Evolutionary conservation across 768 basidiomycete genomes (phyloP), one percentile per base, ranked within the genome.

Genomic region (Zangia roseola): DNA sequence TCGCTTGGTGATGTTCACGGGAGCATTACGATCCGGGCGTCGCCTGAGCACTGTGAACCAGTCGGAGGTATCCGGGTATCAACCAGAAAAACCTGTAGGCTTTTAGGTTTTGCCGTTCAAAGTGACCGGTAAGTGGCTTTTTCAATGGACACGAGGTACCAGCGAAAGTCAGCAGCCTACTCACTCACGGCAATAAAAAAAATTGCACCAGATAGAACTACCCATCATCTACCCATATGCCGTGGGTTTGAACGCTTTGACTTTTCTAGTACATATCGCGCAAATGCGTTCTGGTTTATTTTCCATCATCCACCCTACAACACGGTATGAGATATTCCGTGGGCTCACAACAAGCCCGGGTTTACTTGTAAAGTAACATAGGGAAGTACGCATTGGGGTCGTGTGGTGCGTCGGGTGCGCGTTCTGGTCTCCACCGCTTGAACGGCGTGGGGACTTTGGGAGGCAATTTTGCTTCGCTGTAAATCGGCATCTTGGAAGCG

Each of bases 371-470:
- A 50, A 91, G 63, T 37, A 72, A 60, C 89, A 92, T 90, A 10
- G 90, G 89, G 71, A 91, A 95, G 70, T 94, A 94, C 3, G 86
- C 74, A 60, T 85, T 67, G 37, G 85, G 83, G 50, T 84, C 84
- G 62, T 94, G 91, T 17, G 93, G 93, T n/a, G 90, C 83, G 59
- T 88, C 81, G 3, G 81, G 81, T 2, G 87, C 81, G 36, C 75
- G 70, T 62, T 83, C 69, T 5, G 92, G 88, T 31, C 73, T 70
- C 94, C 94, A 97, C 50, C 79, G 81, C 66, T 77, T 80, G 71
- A 79, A 77, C 2, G 86, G 67, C 23, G 72, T 78, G 17, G 91
- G 84, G n/a, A 90, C 74, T 4, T 71, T 69, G 21, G 93, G 93
- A 12, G 93, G 92, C 19, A 93, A 74, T 37, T 74, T 83, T 30